Percentiles rank a stretch among this genome's conserved stretches.
phyloP scores from a whole-genome alignment of 139 green algal species.

The Chlamydomonas urium region DNA sequence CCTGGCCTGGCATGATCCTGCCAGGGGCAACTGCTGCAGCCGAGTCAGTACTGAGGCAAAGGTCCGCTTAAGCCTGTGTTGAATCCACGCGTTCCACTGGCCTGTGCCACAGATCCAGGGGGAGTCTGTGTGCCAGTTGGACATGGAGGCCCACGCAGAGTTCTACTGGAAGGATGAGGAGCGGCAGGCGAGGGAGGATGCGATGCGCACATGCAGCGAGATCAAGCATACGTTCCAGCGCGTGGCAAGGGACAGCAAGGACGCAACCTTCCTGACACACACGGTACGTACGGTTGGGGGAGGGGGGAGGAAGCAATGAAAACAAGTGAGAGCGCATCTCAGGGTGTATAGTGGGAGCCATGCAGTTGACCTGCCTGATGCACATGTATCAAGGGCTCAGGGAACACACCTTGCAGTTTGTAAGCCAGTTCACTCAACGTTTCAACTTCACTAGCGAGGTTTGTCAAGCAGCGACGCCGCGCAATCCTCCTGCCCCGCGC shows the following conservation, averaged over 20 bases:
- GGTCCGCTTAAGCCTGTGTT: background rate
- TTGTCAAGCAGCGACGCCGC: too few relatives aligned
- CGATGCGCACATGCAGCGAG: constrained; percentile 43
- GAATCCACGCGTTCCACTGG: background rate
- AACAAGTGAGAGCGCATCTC: too few relatives aligned
- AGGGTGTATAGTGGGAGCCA: too few relatives aligned
- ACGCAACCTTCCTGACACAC: constrained; percentile 64
- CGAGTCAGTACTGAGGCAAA: background rate
- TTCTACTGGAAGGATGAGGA: constrained; percentile 65
- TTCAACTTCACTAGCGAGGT: too few relatives aligned
- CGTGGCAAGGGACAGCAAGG: constrained; percentile 64
- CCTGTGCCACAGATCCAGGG: constrained; percentile 27
- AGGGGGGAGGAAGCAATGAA: background rate
- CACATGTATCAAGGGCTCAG: background rate
- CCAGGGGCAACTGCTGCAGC: too few relatives aligned
- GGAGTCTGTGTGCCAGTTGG: constrained; percentile 61
- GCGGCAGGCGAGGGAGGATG: constrained; percentile 18
- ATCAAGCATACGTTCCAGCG: constrained; percentile 74
- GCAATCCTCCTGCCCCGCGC: too few relatives aligned
- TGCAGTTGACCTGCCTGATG: too few relatives aligned
- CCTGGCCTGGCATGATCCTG: too few relatives aligned
- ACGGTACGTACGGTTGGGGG: constrained; percentile 28
- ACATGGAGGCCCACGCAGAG: constrained; percentile 67
- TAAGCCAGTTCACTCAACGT: too few relatives aligned
- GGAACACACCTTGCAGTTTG: too few relatives aligned